Conservation (phyloP, 331 rosid genomes). For the Malus hybrid region DNA sequence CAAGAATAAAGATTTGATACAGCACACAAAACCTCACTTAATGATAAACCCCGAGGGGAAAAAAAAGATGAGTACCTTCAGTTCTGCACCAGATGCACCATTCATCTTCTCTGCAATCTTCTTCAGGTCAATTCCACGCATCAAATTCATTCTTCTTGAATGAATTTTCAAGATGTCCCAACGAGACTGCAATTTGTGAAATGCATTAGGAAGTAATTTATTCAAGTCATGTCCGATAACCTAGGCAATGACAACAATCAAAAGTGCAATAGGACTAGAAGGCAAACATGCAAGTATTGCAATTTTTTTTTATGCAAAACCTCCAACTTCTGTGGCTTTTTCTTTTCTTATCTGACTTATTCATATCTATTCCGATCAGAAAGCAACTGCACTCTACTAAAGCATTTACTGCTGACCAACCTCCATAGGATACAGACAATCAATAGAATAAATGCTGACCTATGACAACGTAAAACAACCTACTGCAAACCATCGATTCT, state of each 20-base stretch:
- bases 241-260: neutral
- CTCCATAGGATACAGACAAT: neutral
- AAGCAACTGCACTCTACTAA: neutral
- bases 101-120: constrained; percentile 97
- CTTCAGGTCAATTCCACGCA: constrained; percentile 98
- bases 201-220: neutral
- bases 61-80: too few relatives aligned
- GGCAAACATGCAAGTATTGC: too few relatives aligned
- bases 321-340: too few relatives aligned
- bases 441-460: neutral
- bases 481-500: neutral
- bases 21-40: neutral
- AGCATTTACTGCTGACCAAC: neutral
- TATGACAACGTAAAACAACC: neutral
- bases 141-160: constrained; percentile 94
- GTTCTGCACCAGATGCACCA: constrained; percentile 42
- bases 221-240: neutral
- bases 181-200: constrained; percentile 56
- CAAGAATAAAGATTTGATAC: neutral
- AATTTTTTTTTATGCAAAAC: too few relatives aligned
- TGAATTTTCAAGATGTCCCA: constrained; percentile 89
- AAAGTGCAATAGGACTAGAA: neutral
- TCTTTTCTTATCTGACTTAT: too few relatives aligned
- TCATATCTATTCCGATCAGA: too few relatives aligned
- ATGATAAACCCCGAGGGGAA: neutral